Conservation (phyloP, 768 basidiomycete species). For the Suillus americanus region DNA sequence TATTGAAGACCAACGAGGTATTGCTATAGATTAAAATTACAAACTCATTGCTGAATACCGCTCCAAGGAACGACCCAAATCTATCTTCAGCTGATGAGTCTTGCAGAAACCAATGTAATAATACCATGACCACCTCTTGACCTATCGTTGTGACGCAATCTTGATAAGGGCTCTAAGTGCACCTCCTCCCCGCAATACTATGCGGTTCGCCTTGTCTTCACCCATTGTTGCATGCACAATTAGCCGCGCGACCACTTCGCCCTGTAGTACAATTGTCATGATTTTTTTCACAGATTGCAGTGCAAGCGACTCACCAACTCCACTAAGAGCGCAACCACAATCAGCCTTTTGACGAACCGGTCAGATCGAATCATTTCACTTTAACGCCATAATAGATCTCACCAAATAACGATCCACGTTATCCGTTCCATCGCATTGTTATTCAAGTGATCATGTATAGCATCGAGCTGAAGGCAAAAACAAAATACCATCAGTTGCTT, state of each 20-base stretch:
- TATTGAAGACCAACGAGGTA: background rate
- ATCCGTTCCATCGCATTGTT: conserved; percentile 88
- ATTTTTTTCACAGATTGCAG: background rate
- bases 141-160: conserved; percentile 2
- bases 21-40: background rate
- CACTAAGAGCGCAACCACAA: conserved; percentile 86
- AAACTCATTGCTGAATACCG: background rate
- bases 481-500: background rate
- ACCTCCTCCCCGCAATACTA: conserved; percentile 4
- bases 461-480: conserved; percentile 61
- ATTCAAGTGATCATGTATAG: conserved; percentile 92
- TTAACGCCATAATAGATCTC: conserved; percentile 28
- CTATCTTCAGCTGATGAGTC: background rate
- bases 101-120: background rate
- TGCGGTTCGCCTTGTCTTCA: conserved; percentile 9
- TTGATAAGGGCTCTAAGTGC: conserved; percentile 1
- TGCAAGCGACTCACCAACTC: conserved; percentile 57
- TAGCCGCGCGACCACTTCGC: conserved; percentile 79
- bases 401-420: conserved; percentile 78
- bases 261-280: conserved; percentile 43
- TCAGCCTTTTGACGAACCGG: conserved; percentile 59
- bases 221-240: conserved; percentile 62
- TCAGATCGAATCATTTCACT: conserved; percentile 9
- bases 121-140: background rate
- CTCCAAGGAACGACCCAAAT: background rate